Percentiles rank a stretch among this genome's conserved stretches.
phyloP scores from a whole-genome alignment of 176 grass and related monocot genomes.

The Phoenix roebelenii region DNA sequence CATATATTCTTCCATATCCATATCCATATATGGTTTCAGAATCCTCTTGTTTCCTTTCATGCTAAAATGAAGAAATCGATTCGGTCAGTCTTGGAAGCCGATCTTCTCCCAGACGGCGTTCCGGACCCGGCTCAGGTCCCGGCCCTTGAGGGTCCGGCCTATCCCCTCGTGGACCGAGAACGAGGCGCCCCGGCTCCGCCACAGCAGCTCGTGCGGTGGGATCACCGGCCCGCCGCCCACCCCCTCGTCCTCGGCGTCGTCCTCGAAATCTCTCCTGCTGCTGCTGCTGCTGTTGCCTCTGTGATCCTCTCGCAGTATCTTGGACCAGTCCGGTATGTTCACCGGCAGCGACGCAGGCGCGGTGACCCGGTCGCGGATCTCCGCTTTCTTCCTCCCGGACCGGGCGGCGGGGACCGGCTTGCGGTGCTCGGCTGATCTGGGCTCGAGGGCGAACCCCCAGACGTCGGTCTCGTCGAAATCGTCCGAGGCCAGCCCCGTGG shows the following conservation, averaged over 20 bases:
- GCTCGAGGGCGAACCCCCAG: conserved; percentile 42
- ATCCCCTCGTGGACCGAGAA: conserved; percentile 86
- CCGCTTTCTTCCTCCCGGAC: not conserved
- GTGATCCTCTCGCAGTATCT: conserved; percentile 65
- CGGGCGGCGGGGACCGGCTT: conserved; percentile 13
- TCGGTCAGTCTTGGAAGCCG: conserved; percentile 69
- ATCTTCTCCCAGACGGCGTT: conserved; percentile 94
- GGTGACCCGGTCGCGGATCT: not conserved
- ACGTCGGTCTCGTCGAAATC: conserved; percentile 63
- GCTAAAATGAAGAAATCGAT: not conserved
- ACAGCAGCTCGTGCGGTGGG: conserved; percentile 82
- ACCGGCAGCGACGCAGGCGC: conserved; percentile 52
- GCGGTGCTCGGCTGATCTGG: conserved; percentile 14
- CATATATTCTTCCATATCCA: no score
- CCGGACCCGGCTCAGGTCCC: conserved; percentile 79
- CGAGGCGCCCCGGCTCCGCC: conserved; percentile 43
- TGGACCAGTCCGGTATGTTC: conserved; percentile 85
- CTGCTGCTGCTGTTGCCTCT: conserved; percentile 14
- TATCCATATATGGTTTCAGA: not conserved
- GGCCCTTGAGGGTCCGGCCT: conserved; percentile 86
- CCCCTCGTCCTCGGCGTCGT: conserved; percentile 5
- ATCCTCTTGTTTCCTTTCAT: no score
- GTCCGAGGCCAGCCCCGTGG: conserved; percentile 17
- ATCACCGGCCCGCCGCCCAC: conserved; percentile 15
- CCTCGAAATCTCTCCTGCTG: conserved; percentile 29